phyloP scores from a whole-genome alignment of 768 basidiomycete genomes.

The Suillus americanus region DNA sequence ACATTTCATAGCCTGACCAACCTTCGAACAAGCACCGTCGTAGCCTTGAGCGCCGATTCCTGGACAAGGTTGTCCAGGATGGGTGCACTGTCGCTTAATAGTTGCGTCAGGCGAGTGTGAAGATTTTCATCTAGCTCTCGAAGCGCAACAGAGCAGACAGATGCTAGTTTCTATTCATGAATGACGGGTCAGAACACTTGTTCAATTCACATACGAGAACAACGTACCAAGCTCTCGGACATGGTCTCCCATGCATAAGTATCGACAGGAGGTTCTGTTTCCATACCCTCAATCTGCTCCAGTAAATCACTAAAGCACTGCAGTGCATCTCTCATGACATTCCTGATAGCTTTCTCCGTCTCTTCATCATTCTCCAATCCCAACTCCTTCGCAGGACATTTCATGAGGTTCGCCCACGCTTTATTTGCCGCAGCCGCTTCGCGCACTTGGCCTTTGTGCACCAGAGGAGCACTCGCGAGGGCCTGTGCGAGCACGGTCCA shows the following conservation, averaged over 20 bases:
- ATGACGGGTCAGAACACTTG: not conserved
- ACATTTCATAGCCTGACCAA: conserved; percentile 29
- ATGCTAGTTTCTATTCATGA: conserved; percentile 73
- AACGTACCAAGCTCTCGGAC: conserved; percentile 80
- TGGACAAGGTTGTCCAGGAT: conserved; percentile 83
- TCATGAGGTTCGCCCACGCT: conserved; percentile 73
- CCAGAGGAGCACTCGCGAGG: conserved; percentile 39
- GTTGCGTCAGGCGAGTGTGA: conserved; percentile 63
- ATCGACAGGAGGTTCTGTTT: conserved; percentile 73
- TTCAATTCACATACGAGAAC: not conserved
- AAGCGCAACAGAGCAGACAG: conserved; percentile 74
- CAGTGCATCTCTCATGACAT: conserved; percentile 60
- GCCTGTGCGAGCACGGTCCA: conserved; percentile 85
- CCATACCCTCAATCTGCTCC: conserved; percentile 80
- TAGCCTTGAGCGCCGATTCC: conserved; percentile 86
- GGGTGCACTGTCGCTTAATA: conserved; percentile 81
- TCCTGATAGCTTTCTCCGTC: conserved; percentile 42
- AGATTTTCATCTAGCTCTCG: conserved; percentile 68
- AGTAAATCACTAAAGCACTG: conserved; percentile 78
- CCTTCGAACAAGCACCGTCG: conserved; percentile 84
- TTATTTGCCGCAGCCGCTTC: conserved; percentile 85
- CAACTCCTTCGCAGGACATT: conserved; percentile 41
- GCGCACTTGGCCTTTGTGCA: conserved; percentile 15
- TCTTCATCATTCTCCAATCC: conserved; percentile 37
- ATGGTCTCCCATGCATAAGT: conserved; percentile 94